Conservation (phyloP, 176 grass and related monocot genomes). For the Panicum miliaceum region DNA sequence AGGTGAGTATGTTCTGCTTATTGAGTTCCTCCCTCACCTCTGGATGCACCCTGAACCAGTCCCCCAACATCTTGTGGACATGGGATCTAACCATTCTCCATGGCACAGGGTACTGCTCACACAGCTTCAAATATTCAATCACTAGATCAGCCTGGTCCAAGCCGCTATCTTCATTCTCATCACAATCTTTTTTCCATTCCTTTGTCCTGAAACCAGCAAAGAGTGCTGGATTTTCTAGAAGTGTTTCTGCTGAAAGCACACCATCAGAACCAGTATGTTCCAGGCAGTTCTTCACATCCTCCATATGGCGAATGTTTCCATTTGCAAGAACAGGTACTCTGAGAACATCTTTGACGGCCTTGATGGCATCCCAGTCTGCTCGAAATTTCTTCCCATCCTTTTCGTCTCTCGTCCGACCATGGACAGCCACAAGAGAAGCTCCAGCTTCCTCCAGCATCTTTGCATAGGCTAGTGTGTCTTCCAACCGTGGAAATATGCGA, state of each 20-base stretch:
- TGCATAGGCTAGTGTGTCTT: constrained; percentile 88
- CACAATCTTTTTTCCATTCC: constrained; percentile 69
- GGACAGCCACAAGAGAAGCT: constrained; percentile 88
- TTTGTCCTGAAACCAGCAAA: constrained; percentile 80
- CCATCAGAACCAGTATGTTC: constrained; percentile 83
- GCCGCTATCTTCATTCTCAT: constrained; percentile 40
- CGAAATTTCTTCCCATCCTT: constrained; percentile 93
- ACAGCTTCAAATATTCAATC: constrained; percentile 85
- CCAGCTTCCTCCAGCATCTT: constrained; percentile 98
- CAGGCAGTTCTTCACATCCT: constrained; percentile 76
- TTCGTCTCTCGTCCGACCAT: constrained; percentile 91
- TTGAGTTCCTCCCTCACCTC: constrained; percentile 88
- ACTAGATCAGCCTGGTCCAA: constrained; percentile 82
- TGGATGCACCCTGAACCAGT: constrained; percentile 90
- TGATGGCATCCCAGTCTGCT: constrained; percentile 87
- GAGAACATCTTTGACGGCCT: constrained; percentile 83
- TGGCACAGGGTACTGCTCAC: constrained; percentile 89
- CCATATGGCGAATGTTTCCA: constrained; percentile 90
- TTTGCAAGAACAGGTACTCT: constrained; percentile 94
- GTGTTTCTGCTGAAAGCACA: constrained; percentile 93
- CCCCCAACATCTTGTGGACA: constrained; percentile 93
- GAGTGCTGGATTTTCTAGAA: constrained; percentile 91
- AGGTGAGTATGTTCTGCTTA: constrained; percentile 75
- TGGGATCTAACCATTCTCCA: constrained; percentile 97
- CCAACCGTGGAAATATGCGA: constrained; percentile 75